phyloP scores from a whole-genome alignment of 345 rosid species.

The Arabis hirsuta region DNA sequence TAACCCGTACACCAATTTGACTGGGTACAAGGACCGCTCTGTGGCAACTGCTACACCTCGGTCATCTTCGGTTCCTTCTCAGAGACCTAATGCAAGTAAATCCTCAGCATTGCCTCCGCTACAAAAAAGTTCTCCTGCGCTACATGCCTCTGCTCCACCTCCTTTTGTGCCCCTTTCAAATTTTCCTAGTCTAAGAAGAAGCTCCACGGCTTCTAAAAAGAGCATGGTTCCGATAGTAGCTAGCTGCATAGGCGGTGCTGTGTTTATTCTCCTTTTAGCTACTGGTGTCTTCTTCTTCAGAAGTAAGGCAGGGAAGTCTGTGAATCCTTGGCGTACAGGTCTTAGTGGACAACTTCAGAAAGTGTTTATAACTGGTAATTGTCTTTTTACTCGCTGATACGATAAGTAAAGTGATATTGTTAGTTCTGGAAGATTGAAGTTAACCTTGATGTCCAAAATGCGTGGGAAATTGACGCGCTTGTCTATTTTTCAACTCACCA shows the following conservation, averaged over 20 bases:
- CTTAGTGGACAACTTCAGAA: slow-evolving; percentile 95
- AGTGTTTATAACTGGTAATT: slow-evolving; percentile 82
- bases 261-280: slow-evolving; percentile 45
- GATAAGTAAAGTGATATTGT: not conserved
- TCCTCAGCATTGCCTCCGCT: slow-evolving; percentile 15
- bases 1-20: slow-evolving; percentile 21
- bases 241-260: slow-evolving; percentile 48
- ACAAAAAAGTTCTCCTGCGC: slow-evolving; percentile 1
- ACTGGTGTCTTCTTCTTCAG: slow-evolving; percentile 51
- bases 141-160: slow-evolving; percentile 36
- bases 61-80: slow-evolving; percentile 24
- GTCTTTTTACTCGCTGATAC: slow-evolving; percentile 1
- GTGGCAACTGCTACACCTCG: not conserved
- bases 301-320: slow-evolving; percentile 71
- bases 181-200: slow-evolving; percentile 16
- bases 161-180: slow-evolving; percentile 2
- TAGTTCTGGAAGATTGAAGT: slow-evolving; percentile 2
- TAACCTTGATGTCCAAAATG: not conserved
- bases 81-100: not conserved
- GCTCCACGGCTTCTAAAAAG: slow-evolving; percentile 16
- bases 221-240: slow-evolving; percentile 29
- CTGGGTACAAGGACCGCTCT: not conserved
- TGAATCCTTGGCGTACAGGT: slow-evolving; percentile 93
- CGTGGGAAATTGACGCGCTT: not conserved
- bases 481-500: not conserved